Percentiles rank a stretch among this genome's conserved stretches.
phyloP scores from a whole-genome alignment of 495 filamentous ascomycete species.

The Hypoxylon lienhwacheense region DNA sequence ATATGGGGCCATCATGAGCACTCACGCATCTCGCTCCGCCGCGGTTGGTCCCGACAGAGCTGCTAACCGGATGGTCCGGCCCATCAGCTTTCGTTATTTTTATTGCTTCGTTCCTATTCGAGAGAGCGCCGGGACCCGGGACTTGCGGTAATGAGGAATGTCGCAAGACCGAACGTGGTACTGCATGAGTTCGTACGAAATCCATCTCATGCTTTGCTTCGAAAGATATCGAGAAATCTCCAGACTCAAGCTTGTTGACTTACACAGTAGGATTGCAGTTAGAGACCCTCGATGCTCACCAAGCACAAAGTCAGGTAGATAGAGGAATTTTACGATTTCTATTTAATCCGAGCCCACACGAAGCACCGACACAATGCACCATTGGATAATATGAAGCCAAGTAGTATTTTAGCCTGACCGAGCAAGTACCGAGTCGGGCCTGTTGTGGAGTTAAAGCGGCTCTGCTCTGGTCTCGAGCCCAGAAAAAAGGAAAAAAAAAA shows the following conservation, averaged over 20 bases:
- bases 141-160: neutral
- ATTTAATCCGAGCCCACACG: slow-evolving; percentile 10
- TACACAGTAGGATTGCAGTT: no score
- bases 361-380: slow-evolving; percentile 7
- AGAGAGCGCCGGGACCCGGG: slow-evolving; percentile 19
- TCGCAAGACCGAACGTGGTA: slow-evolving; percentile 4
- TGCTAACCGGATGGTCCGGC: slow-evolving; percentile 21
- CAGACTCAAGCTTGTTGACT: no score
- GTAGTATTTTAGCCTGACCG: slow-evolving; percentile 24
- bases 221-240: neutral
- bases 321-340: neutral
- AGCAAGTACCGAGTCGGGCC: slow-evolving; percentile 38
- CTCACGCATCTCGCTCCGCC: slow-evolving; percentile 15
- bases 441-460: slow-evolving; percentile 35
- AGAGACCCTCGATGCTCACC: no score
- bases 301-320: no score
- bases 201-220: neutral
- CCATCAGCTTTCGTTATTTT: neutral
- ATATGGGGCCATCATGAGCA: slow-evolving; percentile 31
- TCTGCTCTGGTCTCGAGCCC: slow-evolving; percentile 29
- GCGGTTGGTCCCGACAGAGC: slow-evolving; percentile 32
- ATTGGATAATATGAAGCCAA: slow-evolving; percentile 16
- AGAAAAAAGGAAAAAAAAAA: no score
- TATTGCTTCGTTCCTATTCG: neutral
- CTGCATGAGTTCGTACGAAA: neutral